Base-by-base conservation (phyloP, 2,329 filamentous ascomycete species). In the Beauveria australis region DNA sequence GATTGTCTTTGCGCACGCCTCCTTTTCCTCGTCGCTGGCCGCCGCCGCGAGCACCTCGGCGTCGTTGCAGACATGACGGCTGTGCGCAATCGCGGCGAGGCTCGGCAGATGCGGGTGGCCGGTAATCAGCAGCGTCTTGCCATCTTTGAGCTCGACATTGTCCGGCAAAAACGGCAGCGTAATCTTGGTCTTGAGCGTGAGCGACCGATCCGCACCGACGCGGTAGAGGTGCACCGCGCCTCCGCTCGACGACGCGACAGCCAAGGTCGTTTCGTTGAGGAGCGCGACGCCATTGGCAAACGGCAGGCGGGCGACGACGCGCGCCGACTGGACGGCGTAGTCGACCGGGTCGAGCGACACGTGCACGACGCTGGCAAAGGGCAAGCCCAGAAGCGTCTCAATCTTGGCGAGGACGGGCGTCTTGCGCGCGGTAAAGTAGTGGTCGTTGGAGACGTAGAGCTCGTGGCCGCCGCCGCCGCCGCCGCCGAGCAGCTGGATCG, bases 251-350 rank as follows among this genome's bases (percentile, higher is more conserved):
- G 76, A 71, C 1, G 76, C 71, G 12, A 78, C 71, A 0, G 69
- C 76, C 1, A 76, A 61, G 0, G 72, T 75, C 0, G 72, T 75
- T 2, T 62, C 64, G 61, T 28, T 28, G 4, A 78, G 49, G 1
- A 77, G 62, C 33, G 72, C 72, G 18, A 78, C 70, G 16, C 76
- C 76, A 53, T 79, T 79, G 9, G 76, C 70, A 48, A 75, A 79
- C 10, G 76, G 63, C 1, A 73, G 49, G 14, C 69, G 69, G 2
- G 71, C 71, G 0, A 75, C 69, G 1, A 74, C 56, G 4, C 68
- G 67, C 6, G 62, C 69, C 22, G 41, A 22, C 14, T 8, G 8
- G 19, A 47, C n/a, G 10, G 63, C 53, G 24, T 59, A 56, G 8
- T 26, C 24, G n/a, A 51, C 53, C 5, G 44, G 24, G 24, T 48